A percentile compares a stretch with the other conserved stretches of the same genome.
Evolutionary conservation across 2,329 filamentous ascomycete species (phyloP).

Genomic region (Plectosphaerella plurivora): DNA sequence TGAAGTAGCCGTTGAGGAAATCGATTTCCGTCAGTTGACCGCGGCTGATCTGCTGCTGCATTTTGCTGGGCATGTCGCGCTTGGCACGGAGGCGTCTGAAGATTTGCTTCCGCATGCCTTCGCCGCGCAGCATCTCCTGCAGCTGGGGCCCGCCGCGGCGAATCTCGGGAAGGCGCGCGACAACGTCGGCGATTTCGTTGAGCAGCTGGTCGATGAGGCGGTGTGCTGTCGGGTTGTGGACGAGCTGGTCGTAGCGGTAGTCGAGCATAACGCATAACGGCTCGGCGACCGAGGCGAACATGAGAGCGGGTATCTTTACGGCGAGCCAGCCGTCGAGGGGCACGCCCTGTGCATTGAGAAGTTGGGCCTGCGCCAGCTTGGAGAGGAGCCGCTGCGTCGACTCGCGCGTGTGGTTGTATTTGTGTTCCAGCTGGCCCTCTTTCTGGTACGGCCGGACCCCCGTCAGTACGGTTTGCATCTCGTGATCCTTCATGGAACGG

Average conservation of each 20-base stretch:
- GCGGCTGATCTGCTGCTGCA: conserved; percentile 60
- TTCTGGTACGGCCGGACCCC: conserved; percentile 14
- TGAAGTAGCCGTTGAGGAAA: conserved; percentile 85
- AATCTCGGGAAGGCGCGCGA: conserved; percentile 71
- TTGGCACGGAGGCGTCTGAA: conserved; percentile 51
- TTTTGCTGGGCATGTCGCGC: conserved; percentile 53
- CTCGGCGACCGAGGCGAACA: conserved; percentile 73
- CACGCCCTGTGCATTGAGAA: conserved; percentile 56
- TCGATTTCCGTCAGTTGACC: conserved; percentile 71
- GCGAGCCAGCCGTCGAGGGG: conserved; percentile 59
- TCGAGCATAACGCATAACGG: conserved; percentile 78
- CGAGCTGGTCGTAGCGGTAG: conserved; percentile 66
- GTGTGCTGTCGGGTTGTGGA: conserved; percentile 61
- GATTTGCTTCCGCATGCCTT: conserved; percentile 58
- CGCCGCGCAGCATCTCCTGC: conserved; percentile 49
- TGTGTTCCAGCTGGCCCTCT: neutral
- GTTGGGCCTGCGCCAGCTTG: conserved; percentile 57
- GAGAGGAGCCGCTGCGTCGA: conserved; percentile 45
- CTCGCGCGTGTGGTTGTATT: conserved; percentile 14
- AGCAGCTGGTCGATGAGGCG: conserved; percentile 67
- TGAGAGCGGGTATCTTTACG: conserved; percentile 73
- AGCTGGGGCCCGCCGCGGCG: conserved; percentile 52
- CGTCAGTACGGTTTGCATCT: conserved; percentile 24
- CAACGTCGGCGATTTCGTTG: conserved; percentile 68
- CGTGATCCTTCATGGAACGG: conserved; percentile 25